Conservation (phyloP, 2,329 filamentous ascomycete genomes). For the Cladosporium sp. region DNA sequence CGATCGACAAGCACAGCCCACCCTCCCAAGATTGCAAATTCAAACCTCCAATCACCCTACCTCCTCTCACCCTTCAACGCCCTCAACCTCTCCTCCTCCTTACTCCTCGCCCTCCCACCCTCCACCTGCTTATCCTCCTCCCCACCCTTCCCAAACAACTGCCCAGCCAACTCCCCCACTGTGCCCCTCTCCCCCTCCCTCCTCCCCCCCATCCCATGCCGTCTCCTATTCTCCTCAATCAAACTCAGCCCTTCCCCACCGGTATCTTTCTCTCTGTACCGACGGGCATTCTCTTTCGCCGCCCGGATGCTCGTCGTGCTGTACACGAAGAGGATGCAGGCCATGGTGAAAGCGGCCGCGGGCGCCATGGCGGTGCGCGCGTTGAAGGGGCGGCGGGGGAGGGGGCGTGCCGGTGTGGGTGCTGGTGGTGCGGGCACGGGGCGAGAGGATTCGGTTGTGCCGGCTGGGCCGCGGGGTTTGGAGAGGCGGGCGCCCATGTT, state of each 20-base stretch:
- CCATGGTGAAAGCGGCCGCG: conserved; percentile 61
- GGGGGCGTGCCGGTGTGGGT: conserved; percentile 29
- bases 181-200: conserved; percentile 34
- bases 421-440: conserved; percentile 26
- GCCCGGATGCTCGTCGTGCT: conserved; percentile 61
- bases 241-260: conserved; percentile 49
- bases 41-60: not conserved
- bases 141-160: conserved; percentile 17
- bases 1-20: too few relatives aligned
- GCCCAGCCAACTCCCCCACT: conserved; percentile 29
- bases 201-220: conserved; percentile 48
- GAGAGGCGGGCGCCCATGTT: conserved; percentile 46
- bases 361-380: conserved; percentile 51
- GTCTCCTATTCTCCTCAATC: conserved; percentile 51
- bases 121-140: conserved; percentile 22
- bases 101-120: conserved; percentile 27
- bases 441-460: conserved; percentile 34
- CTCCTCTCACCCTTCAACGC: conserved; percentile 32
- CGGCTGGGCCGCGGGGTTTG: conserved; percentile 40
- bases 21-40: too few relatives aligned
- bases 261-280: conserved; percentile 54
- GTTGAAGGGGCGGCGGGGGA: conserved; percentile 26
- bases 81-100: conserved; percentile 36
- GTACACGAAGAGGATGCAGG: conserved; percentile 57
- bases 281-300: conserved; percentile 61